Base-by-base conservation (phyloP, 164 flowering plant species). In the Vitis rotundifolia region DNA sequence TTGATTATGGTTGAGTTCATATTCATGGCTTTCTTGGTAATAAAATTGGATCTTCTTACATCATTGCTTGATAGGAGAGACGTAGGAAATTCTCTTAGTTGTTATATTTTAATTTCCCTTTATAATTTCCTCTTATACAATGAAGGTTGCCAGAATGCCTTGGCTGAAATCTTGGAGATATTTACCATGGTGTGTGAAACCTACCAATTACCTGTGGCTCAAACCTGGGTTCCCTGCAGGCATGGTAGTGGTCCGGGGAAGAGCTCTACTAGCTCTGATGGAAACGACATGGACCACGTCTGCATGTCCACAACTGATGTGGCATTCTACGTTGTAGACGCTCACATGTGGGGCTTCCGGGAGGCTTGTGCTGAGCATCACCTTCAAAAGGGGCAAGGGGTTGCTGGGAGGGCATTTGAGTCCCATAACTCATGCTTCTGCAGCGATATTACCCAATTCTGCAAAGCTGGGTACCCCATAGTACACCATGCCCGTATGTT, bases 141-240 rank as follows among this genome's bases (percentile, higher is more conserved):
- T 81, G 89, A 88, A 82, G 94, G 97, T 73, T 94, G 93, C 49
- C 94, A 93, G 71, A 83, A 84, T 70, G 97, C 97, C 19, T 75
- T 96, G 71, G 85, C 87, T 64, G 99, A 95, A 78, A 95, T 95
- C 75, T 77, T 95, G 79, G 97, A 93, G 84, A 83, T 93, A 76
- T 71, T 93, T 71, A 89, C 90, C 0, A 84, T 83, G 56, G 92
- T 89, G 0, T 90, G 99, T 82, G 99, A 95, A 80, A 86, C 89
- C 56, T 88, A 91, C 75, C 87, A 88, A 55, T 69, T 95, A 64
- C 98, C 99, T n/a, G 73, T 95, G 71, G 97, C 97, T 67, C 99
- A 95, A 80, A 95, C 99, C 2, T 95, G 99, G 99, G 92, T 95
- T 70, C 98, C 99, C 13, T 95, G 99, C 86, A 80, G 78, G 80